Percentiles rank a stretch among this genome's conserved stretches.
Evolutionary conservation across 106 monocot species (phyloP).

Genomic region (Vanilla planifolia): DNA sequence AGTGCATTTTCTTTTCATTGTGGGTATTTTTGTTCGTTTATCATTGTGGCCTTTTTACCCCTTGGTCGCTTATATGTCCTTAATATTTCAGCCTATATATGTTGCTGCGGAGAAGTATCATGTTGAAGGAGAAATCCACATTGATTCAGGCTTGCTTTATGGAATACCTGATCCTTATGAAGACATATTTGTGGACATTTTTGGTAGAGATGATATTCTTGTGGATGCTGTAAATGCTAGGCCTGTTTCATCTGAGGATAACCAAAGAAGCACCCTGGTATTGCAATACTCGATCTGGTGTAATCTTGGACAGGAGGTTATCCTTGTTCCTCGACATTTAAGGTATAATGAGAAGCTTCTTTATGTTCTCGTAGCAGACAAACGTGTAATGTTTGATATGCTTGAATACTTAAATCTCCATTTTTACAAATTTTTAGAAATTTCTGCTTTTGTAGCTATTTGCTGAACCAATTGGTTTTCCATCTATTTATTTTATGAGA

Average conservation of each 20-base stretch:
- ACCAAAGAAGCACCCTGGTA: conserved; percentile 13
- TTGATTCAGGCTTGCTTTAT: conserved; percentile 21
- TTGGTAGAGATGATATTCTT: conserved; percentile 32
- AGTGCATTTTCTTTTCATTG: conserved; percentile 9
- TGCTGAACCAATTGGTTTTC: no score
- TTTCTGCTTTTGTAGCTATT: no score
- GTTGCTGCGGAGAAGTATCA: conserved; percentile 74
- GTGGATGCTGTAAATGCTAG: conserved; percentile 37
- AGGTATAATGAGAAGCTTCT: conserved; percentile 50
- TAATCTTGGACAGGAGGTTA: conserved; percentile 52
- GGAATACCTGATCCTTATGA: conserved; percentile 35
- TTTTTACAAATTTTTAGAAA: no score
- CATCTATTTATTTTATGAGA: no score
- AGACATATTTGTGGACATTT: conserved; percentile 54
- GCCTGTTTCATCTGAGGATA: conserved; percentile 22
- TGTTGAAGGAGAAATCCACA: conserved; percentile 72
- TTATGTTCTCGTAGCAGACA: not conserved
- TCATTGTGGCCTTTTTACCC: not conserved
- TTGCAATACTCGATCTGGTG: conserved; percentile 82
- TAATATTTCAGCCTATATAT: conserved; percentile 53
- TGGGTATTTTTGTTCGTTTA: conserved; percentile 3
- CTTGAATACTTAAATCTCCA: not conserved
- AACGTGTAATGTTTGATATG: not conserved
- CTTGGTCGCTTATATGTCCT: conserved; percentile 1
- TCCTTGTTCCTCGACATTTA: conserved; percentile 59